Conservation (phyloP, 1,284 basidiomycete genomes). For the Mycosarcoma maydis region DNA sequence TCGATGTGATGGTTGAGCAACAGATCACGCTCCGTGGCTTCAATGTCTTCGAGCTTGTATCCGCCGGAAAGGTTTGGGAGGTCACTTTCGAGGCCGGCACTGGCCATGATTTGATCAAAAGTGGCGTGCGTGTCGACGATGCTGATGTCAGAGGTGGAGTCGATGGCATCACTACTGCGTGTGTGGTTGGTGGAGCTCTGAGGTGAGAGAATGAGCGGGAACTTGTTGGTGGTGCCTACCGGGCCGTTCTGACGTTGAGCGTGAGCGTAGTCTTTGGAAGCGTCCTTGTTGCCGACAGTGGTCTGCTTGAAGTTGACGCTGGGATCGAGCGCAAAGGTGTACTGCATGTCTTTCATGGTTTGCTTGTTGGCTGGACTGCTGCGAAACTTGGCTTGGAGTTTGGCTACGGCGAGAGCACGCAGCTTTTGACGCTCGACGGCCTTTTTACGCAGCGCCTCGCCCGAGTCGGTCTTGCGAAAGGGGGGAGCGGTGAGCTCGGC, state of each 20-base stretch:
- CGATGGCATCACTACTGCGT: constrained; percentile 18
- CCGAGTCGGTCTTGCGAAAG: constrained; percentile 48
- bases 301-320: constrained; percentile 47
- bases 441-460: constrained; percentile 43
- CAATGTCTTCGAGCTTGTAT: constrained; percentile 48
- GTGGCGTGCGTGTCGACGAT: constrained; percentile 13
- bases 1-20: constrained; percentile 48
- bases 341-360: constrained; percentile 47
- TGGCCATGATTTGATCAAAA: constrained; percentile 39
- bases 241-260: constrained; percentile 30
- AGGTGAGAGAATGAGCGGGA: constrained; percentile 32
- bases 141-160: constrained; percentile 7
- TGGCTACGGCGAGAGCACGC: constrained; percentile 43
- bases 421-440: constrained; percentile 45
- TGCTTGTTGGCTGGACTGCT: constrained; percentile 18
- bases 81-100: constrained; percentile 17
- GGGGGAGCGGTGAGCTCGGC: constrained; percentile 45
- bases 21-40: constrained; percentile 49
- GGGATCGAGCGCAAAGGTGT: constrained; percentile 37
- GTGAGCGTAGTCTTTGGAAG: constrained; percentile 27
- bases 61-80: constrained; percentile 14
- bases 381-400: constrained; percentile 40
- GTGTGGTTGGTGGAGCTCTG: constrained; percentile 13
- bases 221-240: constrained; percentile 41
- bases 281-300: constrained; percentile 36